A percentile compares a stretch with the other conserved stretches of the same genome.
Conservation (phyloP, 805 yeast species). For the Candida namnaoensis region DNA sequence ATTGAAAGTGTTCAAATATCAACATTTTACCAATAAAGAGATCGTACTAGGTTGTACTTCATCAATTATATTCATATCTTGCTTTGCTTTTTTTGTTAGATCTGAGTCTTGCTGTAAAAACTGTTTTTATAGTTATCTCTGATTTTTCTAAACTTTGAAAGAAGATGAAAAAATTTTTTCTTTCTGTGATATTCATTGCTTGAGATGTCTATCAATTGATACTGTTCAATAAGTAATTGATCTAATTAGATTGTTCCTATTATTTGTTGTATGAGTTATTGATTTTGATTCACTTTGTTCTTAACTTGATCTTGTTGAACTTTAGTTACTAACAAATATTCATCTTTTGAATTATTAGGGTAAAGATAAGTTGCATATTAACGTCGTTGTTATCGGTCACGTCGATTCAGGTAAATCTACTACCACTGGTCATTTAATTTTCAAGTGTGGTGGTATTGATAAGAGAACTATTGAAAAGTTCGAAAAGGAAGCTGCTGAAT, state of each 20-base stretch:
- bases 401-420: slow-evolving; percentile 99
- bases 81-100: no score
- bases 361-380: slow-evolving; percentile 95
- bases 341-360: slow-evolving; percentile 40
- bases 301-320: slow-evolving; percentile 29
- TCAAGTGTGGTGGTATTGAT: slow-evolving; percentile 97
- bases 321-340: slow-evolving; percentile 7
- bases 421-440: slow-evolving; percentile 98
- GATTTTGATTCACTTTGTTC: neutral
- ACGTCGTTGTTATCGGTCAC: slow-evolving; percentile 99
- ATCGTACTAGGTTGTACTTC: no score
- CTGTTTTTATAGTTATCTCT: no score
- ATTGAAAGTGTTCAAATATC: neutral
- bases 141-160: no score
- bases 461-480: slow-evolving; percentile 95
- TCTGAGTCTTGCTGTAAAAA: no score
- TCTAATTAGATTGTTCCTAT: no score
- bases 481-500: slow-evolving; percentile 96
- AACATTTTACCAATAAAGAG: neutral
- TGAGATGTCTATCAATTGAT: no score
- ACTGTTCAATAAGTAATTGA: no score
- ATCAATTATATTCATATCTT: no score
- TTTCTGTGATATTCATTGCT: no score
- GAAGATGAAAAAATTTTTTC: no score
- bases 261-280: no score